Base-by-base conservation (phyloP, 2,329 filamentous ascomycete species). In the Monosporascus cannonballus region DNA sequence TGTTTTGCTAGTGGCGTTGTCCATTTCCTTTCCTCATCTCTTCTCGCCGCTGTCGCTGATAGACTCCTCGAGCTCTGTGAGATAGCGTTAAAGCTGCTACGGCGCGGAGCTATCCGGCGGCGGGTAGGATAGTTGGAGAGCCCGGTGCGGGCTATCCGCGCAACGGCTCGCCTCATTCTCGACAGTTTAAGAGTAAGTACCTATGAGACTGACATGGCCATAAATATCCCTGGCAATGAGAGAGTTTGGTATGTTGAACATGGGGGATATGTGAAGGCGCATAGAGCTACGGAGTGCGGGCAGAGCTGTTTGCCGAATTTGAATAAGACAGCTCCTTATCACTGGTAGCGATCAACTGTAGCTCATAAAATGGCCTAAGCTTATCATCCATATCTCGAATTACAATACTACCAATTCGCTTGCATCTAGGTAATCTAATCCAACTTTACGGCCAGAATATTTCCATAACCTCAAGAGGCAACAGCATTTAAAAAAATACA, bases 1-100 rank as follows among this genome's bases (percentile, higher is more conserved):
- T 88, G 87, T 68, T 94, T 93, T 7, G 93, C 92, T 56, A 99
- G 73, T 15, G 93, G 92, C 3, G 93, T 99, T 2, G 92, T 96
- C 91, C 92, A 96, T 75, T 89, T 75, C 57, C 87, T 79, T 51
- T 75, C 73, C 6, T 70, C 68, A 7, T 65, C 60, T 49, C 54
- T 52, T n/a, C 50, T 65, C 48, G 38, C 57, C 5, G 60, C 57
- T 1, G 67, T 68, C 30, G 59, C 51, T 5, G 65, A 64, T 20
- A 71, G 65, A 52, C 52, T 51, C 34, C 64, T 62, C 25, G 46
- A 64, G 51, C 56, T 55, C 15, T 56, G 59, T 27, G 42, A 56
- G 51, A 45, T 39, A 49, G 61, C 30, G 48, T 50, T 59, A 3
- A 48, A 34, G 30, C 30, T 50, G 48, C 39, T 51, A 46, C 56